A percentile compares a stretch with the other conserved stretches of the same genome.
Conservation (phyloP, 1,284 basidiomycete genomes). For the Apiotrichum porosum region DNA sequence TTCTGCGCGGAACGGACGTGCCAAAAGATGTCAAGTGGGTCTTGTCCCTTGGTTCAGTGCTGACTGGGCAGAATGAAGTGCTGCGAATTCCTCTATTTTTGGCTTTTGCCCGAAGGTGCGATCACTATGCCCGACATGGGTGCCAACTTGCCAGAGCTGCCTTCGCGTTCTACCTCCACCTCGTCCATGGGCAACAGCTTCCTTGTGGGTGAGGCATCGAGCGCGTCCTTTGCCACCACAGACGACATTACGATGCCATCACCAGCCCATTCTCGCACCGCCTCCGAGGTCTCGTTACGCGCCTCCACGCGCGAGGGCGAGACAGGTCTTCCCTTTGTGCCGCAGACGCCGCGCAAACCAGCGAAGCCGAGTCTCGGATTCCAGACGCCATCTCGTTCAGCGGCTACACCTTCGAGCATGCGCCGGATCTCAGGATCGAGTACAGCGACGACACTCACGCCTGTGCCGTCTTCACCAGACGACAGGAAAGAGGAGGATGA, state of each 20-base stretch:
- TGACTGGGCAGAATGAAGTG: conserved; percentile 76
- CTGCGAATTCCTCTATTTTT: conserved; percentile 86
- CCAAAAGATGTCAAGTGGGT: conserved; percentile 73
- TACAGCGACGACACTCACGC: conserved; percentile 23
- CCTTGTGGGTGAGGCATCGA: neutral
- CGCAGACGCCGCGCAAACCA: conserved; percentile 39
- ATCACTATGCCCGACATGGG: conserved; percentile 5
- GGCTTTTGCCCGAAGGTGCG: conserved; percentile 67
- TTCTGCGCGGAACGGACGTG: conserved; percentile 73
- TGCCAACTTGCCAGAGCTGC: neutral
- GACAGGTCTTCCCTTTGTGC: conserved; percentile 32
- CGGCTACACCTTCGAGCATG: conserved; percentile 30
- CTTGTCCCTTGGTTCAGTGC: neutral
- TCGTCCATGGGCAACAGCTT: neutral
- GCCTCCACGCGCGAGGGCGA: conserved; percentile 12
- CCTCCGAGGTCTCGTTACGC: neutral
- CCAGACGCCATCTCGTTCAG: too few relatives aligned
- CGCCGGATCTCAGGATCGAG: conserved; percentile 19
- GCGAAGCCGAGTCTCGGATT: conserved; percentile 38
- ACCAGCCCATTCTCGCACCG: neutral
- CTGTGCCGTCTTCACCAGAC: conserved; percentile 29
- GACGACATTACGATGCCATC: conserved; percentile 3
- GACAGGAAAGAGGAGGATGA: conserved; percentile 1
- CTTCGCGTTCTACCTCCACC: neutral
- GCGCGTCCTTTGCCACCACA: neutral